Evolutionary conservation across 345 rosid species (phyloP).

Genomic region (Arabidopsis suecica): DNA sequence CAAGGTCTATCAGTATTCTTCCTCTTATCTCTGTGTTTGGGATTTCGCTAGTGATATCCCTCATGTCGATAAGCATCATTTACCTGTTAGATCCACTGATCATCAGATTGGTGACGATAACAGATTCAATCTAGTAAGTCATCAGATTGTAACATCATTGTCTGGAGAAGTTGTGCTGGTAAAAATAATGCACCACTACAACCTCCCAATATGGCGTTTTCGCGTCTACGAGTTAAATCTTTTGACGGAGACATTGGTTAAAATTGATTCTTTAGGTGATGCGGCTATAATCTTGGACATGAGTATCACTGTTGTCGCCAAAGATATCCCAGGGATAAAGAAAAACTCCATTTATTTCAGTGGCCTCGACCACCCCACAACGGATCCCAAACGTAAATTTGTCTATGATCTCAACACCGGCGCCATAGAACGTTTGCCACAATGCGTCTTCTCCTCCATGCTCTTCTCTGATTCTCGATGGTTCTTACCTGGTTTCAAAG

Average conservation of each 20-base stretch:
- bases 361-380: background rate
- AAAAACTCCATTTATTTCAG: constrained; percentile 29
- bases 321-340: constrained; percentile 25
- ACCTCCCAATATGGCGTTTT: background rate
- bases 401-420: background rate
- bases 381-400: background rate
- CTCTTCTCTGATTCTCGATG: background rate
- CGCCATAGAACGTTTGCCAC: background rate
- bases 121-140: no score
- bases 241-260: background rate
- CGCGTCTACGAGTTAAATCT: constrained; percentile 5
- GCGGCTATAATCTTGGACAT: constrained; percentile 24
- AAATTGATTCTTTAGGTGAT: constrained; percentile 16
- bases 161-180: constrained; percentile 20
- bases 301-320: constrained; percentile 24
- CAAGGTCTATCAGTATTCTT: background rate
- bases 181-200: background rate
- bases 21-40: background rate
- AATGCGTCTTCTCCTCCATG: background rate
- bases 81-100: no score
- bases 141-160: background rate
- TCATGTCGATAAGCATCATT: background rate
- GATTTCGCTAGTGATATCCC: background rate
- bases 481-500: background rate
- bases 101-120: no score